phyloP scores from a whole-genome alignment of 768 basidiomycete genomes.

The Kwoniella pini region DNA sequence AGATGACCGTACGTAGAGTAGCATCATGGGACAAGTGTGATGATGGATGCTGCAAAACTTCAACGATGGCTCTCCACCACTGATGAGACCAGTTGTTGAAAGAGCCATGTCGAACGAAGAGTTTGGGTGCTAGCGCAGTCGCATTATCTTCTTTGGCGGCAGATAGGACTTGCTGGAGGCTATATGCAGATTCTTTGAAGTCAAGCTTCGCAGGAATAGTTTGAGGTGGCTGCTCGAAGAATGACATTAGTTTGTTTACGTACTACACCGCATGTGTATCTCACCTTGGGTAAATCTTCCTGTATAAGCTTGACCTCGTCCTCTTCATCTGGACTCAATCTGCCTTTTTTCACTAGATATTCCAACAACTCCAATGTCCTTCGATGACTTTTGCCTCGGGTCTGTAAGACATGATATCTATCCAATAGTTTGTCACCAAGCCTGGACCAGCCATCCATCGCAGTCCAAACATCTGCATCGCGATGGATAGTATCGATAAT shows the following conservation, averaged over 20 bases:
- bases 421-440: slow-evolving; percentile 38
- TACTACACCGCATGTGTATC: background rate
- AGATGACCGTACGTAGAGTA: slow-evolving; percentile 4
- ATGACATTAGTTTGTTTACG: background rate
- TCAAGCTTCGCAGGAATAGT: slow-evolving; percentile 8
- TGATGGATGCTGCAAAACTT: slow-evolving; percentile 10
- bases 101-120: slow-evolving; percentile 28
- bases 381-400: slow-evolving; percentile 18
- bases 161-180: slow-evolving; percentile 13
- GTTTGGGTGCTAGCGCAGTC: slow-evolving; percentile 12
- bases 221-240: background rate
- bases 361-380: slow-evolving; percentile 22
- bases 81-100: slow-evolving; percentile 23
- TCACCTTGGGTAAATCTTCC: slow-evolving; percentile 18
- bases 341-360: slow-evolving; percentile 27
- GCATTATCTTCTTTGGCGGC: slow-evolving; percentile 7
- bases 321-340: slow-evolving; percentile 31
- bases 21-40: background rate
- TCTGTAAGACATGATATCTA: slow-evolving; percentile 22
- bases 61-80: slow-evolving; percentile 31
- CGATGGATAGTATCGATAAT: slow-evolving; percentile 34
- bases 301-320: slow-evolving; percentile 25
- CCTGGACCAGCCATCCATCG: slow-evolving; percentile 42
- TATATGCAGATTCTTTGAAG: slow-evolving; percentile 16
- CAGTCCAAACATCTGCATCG: slow-evolving; percentile 45